These are phyloP conservation scores for Colletotrichum sp. DNA, from an alignment of 2,329 filamentous ascomycete genomes.

Conservation along the genomic window DNA sequence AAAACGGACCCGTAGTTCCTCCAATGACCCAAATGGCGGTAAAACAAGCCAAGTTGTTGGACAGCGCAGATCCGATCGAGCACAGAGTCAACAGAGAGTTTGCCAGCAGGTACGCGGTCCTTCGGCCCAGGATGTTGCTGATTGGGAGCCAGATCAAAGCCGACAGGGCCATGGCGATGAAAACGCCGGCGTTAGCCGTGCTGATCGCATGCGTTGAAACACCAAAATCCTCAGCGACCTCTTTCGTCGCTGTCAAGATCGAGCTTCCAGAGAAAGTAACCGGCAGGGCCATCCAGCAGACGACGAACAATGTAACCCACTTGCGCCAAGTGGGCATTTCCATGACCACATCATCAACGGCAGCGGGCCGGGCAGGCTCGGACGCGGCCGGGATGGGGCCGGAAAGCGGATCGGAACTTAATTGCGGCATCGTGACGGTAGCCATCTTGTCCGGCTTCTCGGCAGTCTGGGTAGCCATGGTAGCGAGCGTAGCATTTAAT, in stretches of 20 bases:
- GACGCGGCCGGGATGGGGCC: background rate
- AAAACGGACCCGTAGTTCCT: conserved; percentile 18
- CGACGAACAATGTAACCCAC: conserved; percentile 22
- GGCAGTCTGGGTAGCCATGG: background rate
- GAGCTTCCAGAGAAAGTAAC: conserved; percentile 81
- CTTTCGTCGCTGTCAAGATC: conserved; percentile 74
- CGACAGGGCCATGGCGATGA: conserved; percentile 75
- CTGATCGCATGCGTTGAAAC: conserved; percentile 75
- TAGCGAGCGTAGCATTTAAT: background rate
- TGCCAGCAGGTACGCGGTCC: conserved; percentile 48
- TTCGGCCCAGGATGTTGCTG: conserved; percentile 44
- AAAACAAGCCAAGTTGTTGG: conserved; percentile 73
- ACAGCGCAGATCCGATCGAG: conserved; percentile 74
- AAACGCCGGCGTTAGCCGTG: conserved; percentile 76
- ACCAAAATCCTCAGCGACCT: conserved; percentile 69
- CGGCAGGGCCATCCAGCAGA: conserved; percentile 42
- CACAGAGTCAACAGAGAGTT: conserved; percentile 70
- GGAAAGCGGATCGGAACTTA: background rate
- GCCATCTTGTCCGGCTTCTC: background rate
- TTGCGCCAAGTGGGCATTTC: conserved; percentile 23
- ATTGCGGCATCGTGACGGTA: background rate
- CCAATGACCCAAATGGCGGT: conserved; percentile 20
- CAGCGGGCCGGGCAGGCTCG: conserved; percentile 21
- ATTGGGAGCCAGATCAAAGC: conserved; percentile 76
- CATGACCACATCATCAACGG: conserved; percentile 25